Conservation (phyloP, 129 eudicot species). For the Rutidosis leptorrhynchoides region DNA sequence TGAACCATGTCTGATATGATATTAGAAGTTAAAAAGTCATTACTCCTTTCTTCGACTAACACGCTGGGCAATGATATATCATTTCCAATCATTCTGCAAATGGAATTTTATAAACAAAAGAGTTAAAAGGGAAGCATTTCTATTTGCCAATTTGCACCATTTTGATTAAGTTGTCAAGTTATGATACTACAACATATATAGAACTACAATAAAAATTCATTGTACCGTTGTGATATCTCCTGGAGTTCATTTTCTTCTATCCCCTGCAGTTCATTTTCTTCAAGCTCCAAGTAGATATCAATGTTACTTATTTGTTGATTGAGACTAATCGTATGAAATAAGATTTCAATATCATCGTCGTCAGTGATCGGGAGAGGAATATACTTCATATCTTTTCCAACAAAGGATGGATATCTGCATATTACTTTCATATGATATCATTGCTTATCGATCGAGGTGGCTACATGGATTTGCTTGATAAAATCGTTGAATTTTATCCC, state of each 20-base stretch:
- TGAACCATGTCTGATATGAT: background rate
- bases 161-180: too few relatives aligned
- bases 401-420: slow-evolving; percentile 11
- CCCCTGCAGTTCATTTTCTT: too few relatives aligned
- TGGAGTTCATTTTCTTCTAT: too few relatives aligned
- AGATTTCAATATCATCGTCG: background rate
- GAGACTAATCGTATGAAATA: slow-evolving; percentile 1
- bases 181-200: background rate
- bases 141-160: too few relatives aligned
- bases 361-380: background rate
- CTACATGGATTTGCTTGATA: background rate
- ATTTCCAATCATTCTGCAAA: background rate
- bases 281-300: too few relatives aligned
- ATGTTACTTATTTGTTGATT: slow-evolving; percentile 4
- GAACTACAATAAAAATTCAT: too few relatives aligned
- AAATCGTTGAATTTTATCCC: background rate
- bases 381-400: slow-evolving; percentile 6
- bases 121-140: too few relatives aligned
- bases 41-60: too few relatives aligned
- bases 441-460: background rate
- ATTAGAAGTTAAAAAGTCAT: too few relatives aligned
- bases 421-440: background rate
- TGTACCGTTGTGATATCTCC: too few relatives aligned
- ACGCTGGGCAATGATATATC: background rate
- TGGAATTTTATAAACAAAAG: too few relatives aligned